A percentile compares a stretch with the other conserved stretches of the same genome.
Evolutionary conservation across 2,329 filamentous ascomycete species (phyloP).

Genomic region (Talaromyces albobiverticillius): DNA sequence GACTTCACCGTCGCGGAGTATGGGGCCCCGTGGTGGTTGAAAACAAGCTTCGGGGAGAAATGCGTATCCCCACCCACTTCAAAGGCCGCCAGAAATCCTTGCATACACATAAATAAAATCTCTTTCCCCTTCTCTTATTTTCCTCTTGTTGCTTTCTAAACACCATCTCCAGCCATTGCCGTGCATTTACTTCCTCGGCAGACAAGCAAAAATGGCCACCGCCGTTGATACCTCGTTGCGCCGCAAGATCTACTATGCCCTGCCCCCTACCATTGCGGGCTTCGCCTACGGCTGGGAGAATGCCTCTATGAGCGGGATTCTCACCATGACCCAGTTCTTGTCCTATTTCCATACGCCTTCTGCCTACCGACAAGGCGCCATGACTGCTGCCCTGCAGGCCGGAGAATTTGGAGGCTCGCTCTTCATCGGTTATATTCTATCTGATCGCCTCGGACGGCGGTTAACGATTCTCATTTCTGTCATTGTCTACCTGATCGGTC

Average conservation of each 20-base stretch:
- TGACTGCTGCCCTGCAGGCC: background rate
- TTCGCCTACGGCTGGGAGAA: slow-evolving; percentile 4
- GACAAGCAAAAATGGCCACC: background rate
- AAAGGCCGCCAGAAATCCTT: too few relatives aligned
- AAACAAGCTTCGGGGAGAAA: too few relatives aligned
- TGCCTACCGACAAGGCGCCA: background rate
- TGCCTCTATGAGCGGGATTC: slow-evolving; percentile 1
- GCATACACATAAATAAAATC: too few relatives aligned
- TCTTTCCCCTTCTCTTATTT: too few relatives aligned
- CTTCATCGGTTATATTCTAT: background rate
- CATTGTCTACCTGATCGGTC: background rate
- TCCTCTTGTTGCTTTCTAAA: too few relatives aligned
- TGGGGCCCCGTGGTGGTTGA: too few relatives aligned
- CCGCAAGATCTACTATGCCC: background rate
- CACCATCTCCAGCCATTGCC: too few relatives aligned
- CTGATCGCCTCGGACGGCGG: background rate
- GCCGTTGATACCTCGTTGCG: background rate
- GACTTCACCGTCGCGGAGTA: too few relatives aligned
- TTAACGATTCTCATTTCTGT: background rate
- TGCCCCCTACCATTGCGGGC: background rate
- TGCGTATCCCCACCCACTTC: too few relatives aligned
- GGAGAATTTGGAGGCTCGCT: slow-evolving; percentile 4
- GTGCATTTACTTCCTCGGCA: too few relatives aligned
- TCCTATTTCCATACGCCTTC: slow-evolving; percentile 1
- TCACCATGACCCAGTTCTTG: slow-evolving; percentile 3